phyloP scores from a whole-genome alignment of 2,329 filamentous ascomycete genomes.

The Aspergillus caelatus region DNA sequence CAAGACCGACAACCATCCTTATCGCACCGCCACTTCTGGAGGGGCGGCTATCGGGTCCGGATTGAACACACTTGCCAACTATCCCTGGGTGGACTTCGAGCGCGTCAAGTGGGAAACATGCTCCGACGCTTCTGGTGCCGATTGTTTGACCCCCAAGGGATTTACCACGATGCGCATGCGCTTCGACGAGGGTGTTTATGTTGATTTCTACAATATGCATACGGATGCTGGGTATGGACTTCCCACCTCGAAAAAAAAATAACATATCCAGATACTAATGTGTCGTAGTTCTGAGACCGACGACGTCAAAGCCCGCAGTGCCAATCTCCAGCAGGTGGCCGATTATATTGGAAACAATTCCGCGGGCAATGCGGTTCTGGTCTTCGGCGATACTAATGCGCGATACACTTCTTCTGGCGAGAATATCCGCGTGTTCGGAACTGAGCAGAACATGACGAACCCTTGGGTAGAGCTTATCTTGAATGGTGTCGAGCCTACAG shows the following conservation, averaged over 20 bases:
- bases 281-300: constrained; percentile 44
- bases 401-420: constrained; percentile 63
- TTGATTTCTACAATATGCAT: constrained; percentile 70
- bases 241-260: no score
- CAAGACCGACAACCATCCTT: constrained; percentile 51
- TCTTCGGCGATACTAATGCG: constrained; percentile 68
- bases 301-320: constrained; percentile 59
- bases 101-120: constrained; percentile 60
- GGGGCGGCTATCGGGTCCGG: constrained; percentile 65
- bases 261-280: background rate
- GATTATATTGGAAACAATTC: constrained; percentile 61
- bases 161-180: constrained; percentile 67
- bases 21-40: constrained; percentile 67
- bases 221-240: constrained; percentile 60
- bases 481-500: constrained; percentile 50
- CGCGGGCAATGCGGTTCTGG: constrained; percentile 62
- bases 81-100: constrained; percentile 57
- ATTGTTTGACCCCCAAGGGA: constrained; percentile 71
- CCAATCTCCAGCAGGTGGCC: constrained; percentile 63
- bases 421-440: constrained; percentile 55
- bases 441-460: constrained; percentile 58
- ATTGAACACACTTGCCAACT: constrained; percentile 65
- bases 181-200: constrained; percentile 56
- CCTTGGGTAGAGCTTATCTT: constrained; percentile 61
- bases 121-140: constrained; percentile 56